Evolutionary conservation across 2,329 filamentous ascomycete genomes (phyloP), one percentile per base, ranked within the genome.

Genomic region (Diatrype stigma): DNA sequence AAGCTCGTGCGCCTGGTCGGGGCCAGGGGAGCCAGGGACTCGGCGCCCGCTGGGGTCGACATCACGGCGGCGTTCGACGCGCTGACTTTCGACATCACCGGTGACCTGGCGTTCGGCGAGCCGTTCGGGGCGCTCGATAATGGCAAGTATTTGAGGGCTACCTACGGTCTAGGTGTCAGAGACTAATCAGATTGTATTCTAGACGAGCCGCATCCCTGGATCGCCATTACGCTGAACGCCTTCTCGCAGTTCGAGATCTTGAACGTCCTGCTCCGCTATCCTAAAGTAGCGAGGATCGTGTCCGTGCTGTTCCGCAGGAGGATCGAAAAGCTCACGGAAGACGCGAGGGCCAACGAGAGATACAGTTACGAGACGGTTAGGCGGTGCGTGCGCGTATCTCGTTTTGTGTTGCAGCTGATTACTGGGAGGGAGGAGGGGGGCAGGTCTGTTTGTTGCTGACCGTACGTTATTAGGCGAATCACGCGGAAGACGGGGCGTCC

Each of bases 141-240:
- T 28, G 53, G 58, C 57, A 32, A 52, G 56, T 52, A 42, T 1
- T 34, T 30, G 30, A 47, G n/a, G n/a, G n/a, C n/a, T n/a, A n/a
- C n/a, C 28, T 30, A 44, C 19, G 14, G 23, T 10, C 21, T n/a
- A 23, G 26, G 23, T 19, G 44, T 3, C 23, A 14, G 26, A 38
- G 8, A 17, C 46, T 48, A 42, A 48, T 26, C 22, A 46, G 2
- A 7, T 38, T 22, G 30, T 2, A 48, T 19, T 37, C 47, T 26
- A 63, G 58, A 56, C 17, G 45, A 50, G 2, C 49, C 49, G 14
- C 60, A 63, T 28, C 60, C 57, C 1, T 63, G 58, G 61, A 59
- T 63, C 35, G 35, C 56, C 2, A 55, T 50, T 8, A 51, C 49
- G 3, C n/a, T 62, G 6, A 53, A 49, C 16, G 50, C 54, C 1